A percentile compares a stretch with the other conserved stretches of the same genome.
phyloP scores from a whole-genome alignment of 176 grass and related monocot species.

The Pharus latifolius region DNA sequence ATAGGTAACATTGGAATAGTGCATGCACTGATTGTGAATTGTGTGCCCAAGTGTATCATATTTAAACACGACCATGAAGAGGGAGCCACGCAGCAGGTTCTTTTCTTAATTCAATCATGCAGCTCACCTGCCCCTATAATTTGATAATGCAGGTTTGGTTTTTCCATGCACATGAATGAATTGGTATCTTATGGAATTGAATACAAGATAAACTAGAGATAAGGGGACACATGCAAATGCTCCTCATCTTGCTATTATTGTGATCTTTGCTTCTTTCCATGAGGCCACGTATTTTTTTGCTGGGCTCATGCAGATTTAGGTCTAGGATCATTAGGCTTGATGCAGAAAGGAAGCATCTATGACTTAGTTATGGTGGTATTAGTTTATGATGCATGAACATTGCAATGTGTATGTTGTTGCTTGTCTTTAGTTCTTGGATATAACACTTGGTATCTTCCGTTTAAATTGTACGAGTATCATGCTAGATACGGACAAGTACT shows the following conservation, averaged over 20 bases:
- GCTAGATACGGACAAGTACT: neutral
- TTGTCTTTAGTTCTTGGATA: neutral
- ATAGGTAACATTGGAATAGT: neutral
- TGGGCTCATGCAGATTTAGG: slow-evolving; percentile 3
- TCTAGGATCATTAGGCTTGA: neutral
- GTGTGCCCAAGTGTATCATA: slow-evolving; percentile 13
- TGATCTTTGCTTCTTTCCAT: slow-evolving; percentile 6
- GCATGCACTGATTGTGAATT: slow-evolving; percentile 5
- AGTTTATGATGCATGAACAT: neutral
- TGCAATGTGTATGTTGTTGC: neutral
- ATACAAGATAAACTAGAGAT: slow-evolving; percentile 19
- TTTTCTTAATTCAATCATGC: slow-evolving; percentile 30
- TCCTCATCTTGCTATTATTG: slow-evolving; percentile 21
- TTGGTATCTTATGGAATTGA: slow-evolving; percentile 29
- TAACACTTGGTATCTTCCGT: too few relatives aligned
- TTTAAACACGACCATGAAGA: slow-evolving; percentile 15
- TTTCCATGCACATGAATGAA: slow-evolving; percentile 26
- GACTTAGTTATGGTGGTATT: slow-evolving; percentile 4
- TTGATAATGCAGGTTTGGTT: slow-evolving; percentile 17
- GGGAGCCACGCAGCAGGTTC: slow-evolving; percentile 10
- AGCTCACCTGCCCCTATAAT: slow-evolving; percentile 41
- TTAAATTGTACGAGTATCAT: neutral
- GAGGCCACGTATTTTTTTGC: slow-evolving; percentile 42
- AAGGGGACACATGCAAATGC: slow-evolving; percentile 47
- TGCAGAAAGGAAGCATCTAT: slow-evolving; percentile 11